A percentile compares a stretch with the other conserved stretches of the same genome.
Evolutionary conservation across 257 asterid genomes (phyloP).

Genomic region (Lantana camara): DNA sequence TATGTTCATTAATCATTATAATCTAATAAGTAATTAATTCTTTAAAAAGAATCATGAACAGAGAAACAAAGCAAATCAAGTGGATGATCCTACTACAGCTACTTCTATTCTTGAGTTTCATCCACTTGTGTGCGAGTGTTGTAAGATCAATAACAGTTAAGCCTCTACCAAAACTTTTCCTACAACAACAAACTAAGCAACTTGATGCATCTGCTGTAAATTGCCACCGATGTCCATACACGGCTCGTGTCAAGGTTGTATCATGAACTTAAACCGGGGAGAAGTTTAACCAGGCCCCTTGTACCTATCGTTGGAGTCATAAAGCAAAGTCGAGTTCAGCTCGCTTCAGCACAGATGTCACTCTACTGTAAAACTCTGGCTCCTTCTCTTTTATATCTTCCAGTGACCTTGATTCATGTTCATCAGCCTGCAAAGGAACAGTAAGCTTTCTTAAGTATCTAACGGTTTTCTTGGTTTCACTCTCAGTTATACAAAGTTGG

Average conservation of each 20-base stretch:
- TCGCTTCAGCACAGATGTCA: conserved; percentile 73
- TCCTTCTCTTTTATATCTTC: conserved; percentile 71
- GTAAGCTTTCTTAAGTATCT: not conserved
- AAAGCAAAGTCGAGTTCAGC: conserved; percentile 76
- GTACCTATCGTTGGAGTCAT: conserved; percentile 26
- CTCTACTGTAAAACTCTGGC: conserved; percentile 68
- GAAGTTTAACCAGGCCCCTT: too few species aligned
- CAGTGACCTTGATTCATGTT: conserved; percentile 80
- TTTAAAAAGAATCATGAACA: not conserved
- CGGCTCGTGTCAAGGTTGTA: not conserved
- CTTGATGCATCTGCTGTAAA: too few species aligned
- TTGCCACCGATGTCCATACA: conserved; percentile 3
- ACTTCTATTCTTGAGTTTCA: not conserved
- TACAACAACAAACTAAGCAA: not conserved
- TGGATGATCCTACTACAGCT: conserved; percentile 7
- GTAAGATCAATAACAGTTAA: not conserved
- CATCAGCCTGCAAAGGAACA: conserved; percentile 67
- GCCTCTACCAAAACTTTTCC: conserved; percentile 12
- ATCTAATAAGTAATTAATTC: not conserved
- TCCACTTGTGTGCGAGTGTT: not conserved
- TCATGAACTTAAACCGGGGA: not conserved
- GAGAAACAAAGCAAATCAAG: not conserved
- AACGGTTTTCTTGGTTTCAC: not conserved
- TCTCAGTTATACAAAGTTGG: conserved; percentile 3
- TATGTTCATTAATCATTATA: too few species aligned